A percentile compares a stretch with the other conserved stretches of the same genome.
phyloP scores from a whole-genome alignment of 352 stramenopile species.

The Pythium folliculosum region DNA sequence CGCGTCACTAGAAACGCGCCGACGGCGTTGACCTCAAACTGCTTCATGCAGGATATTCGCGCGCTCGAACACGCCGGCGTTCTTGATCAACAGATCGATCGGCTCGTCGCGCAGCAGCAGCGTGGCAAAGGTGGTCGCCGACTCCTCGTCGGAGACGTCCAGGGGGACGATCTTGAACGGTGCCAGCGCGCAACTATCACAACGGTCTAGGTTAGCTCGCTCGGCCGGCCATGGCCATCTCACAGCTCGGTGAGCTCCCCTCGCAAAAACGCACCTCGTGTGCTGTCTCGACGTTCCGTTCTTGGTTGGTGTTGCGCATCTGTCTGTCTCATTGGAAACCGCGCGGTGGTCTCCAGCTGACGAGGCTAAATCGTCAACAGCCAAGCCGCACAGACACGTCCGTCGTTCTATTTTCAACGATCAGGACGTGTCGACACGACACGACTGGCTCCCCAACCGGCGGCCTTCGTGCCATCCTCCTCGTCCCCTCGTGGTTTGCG shows the following conservation, averaged over 20 bases:
- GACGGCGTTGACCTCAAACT: conserved; percentile 45
- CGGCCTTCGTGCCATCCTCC: too few species aligned
- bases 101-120: conserved; percentile 17
- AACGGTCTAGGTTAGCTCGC: too few species aligned
- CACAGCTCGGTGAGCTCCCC: too few species aligned
- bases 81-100: conserved; percentile 50
- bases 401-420: too few species aligned
- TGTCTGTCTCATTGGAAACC: too few species aligned
- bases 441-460: too few species aligned
- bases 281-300: conserved; percentile 19
- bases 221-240: too few species aligned
- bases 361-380: too few species aligned
- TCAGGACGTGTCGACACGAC: too few species aligned
- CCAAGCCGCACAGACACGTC: too few species aligned
- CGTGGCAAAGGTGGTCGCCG: conserved; percentile 14
- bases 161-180: conserved; percentile 9
- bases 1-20: conserved; percentile 38
- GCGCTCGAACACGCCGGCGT: conserved; percentile 27
- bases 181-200: not conserved
- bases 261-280: not conserved
- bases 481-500: not conserved
- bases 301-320: too few species aligned
- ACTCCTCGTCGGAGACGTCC: conserved; percentile 30
- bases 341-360: too few species aligned
- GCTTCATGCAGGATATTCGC: conserved; percentile 12